Conservation (phyloP, 2,329 filamentous ascomycete species). For the Sporothrix inflata region DNA sequence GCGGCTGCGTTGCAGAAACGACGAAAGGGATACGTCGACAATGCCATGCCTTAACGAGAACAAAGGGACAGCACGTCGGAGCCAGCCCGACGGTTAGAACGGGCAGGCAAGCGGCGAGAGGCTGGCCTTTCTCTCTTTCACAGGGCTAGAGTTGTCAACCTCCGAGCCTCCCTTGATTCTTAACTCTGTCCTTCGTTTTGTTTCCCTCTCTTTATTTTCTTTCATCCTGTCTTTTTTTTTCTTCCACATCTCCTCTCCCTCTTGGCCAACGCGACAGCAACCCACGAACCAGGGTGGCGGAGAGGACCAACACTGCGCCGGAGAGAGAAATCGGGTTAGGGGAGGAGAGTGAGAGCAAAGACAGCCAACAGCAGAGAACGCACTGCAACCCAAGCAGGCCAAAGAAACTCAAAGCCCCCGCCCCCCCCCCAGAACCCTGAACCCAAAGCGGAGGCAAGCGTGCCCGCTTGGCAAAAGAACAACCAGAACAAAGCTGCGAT, state of each 20-base stretch:
- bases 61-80: neutral
- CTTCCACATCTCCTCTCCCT: no score
- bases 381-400: neutral
- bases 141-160: neutral
- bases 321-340: neutral
- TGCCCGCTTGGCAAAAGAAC: neutral
- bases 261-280: neutral
- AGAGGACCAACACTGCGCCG: neutral
- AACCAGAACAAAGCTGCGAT: neutral
- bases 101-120: neutral
- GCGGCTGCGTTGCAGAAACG: neutral
- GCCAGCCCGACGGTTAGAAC: neutral
- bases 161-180: neutral
- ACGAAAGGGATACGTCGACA: neutral
- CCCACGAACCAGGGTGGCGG: constrained; percentile 4
- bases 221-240: neutral
- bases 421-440: no score
- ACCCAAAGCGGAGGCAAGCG: neutral
- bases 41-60: constrained; percentile 2
- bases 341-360: neutral
- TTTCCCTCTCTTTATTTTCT: neutral
- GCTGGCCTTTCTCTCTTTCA: neutral
- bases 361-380: neutral
- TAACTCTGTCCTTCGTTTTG: neutral
- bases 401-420: no score